Conservation (phyloP, 1,284 basidiomycete species). For the Trichosporon asahii region DNA sequence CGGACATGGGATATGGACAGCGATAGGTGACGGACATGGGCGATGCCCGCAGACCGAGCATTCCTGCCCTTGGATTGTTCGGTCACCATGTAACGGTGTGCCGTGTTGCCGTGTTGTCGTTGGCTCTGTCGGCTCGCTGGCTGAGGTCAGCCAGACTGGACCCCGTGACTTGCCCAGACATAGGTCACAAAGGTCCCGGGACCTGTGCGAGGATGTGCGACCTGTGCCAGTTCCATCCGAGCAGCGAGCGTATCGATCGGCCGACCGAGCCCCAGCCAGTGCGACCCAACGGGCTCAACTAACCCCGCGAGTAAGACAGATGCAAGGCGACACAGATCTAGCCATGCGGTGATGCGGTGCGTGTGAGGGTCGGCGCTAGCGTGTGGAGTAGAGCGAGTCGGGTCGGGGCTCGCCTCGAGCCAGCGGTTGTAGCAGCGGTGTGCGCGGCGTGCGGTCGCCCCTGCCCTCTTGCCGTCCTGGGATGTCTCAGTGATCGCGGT, state of each 20-base stretch:
- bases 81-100: neutral
- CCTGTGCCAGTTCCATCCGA: neutral
- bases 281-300: neutral
- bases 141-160: neutral
- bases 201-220: neutral
- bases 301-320: neutral
- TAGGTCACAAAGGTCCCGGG: neutral
- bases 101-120: neutral
- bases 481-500: neutral
- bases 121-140: too few species aligned
- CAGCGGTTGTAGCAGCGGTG: neutral
- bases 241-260: neutral
- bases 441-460: neutral
- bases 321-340: conserved; percentile 2
- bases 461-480: neutral
- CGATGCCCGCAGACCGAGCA: neutral
- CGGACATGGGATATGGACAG: too few species aligned
- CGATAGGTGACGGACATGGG: neutral
- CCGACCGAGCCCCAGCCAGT: neutral
- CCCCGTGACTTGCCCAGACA: neutral
- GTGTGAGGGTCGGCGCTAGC: neutral
- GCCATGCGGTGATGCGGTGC: neutral
- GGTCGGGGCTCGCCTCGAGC: neutral
- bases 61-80: neutral
- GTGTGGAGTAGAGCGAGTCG: too few species aligned